Percentiles rank a stretch among this genome's conserved stretches.
These are phyloP conservation scores for Lobosporangium transversale DNA, from an alignment of 192 early-diverging fungal species.

Conservation along the genomic window DNA sequence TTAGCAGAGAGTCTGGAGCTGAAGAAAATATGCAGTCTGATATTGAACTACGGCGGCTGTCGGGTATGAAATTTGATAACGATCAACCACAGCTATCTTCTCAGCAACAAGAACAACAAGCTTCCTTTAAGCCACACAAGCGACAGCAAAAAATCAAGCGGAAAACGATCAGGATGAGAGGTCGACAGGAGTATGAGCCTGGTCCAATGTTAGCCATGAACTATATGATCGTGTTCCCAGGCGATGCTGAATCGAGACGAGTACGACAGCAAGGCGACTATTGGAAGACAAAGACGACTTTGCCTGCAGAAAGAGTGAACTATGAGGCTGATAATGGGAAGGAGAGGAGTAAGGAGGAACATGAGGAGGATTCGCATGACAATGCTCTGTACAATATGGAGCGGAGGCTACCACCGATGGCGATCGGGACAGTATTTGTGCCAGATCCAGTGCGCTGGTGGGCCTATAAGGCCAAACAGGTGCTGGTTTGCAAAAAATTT, in stretches of 20 bases:
- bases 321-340: not conserved
- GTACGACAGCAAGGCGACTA: slow-evolving; percentile 33
- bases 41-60: slow-evolving; percentile 10
- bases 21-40: slow-evolving; percentile 8
- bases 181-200: slow-evolving; percentile 39
- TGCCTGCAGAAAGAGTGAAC: not conserved
- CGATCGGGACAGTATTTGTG: slow-evolving; percentile 47
- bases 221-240: slow-evolving; percentile 43
- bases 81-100: not conserved
- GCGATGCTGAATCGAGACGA: slow-evolving; percentile 28
- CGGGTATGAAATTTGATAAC: not conserved
- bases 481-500: slow-evolving; percentile 23
- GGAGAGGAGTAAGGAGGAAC: not conserved
- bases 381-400: slow-evolving; percentile 43
- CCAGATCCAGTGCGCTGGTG: slow-evolving; percentile 52
- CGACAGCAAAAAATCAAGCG: too few species aligned
- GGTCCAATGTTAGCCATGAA: slow-evolving; percentile 49
- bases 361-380: not conserved
- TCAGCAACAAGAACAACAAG: not conserved
- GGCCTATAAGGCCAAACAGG: slow-evolving; percentile 45
- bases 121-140: not conserved
- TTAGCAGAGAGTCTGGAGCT: too few species aligned
- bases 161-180: slow-evolving; percentile 38
- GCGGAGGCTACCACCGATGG: slow-evolving; percentile 44
- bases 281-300: not conserved